Conservation (phyloP, 768 basidiomycete genomes). For the Rhizopogon salebrosus region DNA sequence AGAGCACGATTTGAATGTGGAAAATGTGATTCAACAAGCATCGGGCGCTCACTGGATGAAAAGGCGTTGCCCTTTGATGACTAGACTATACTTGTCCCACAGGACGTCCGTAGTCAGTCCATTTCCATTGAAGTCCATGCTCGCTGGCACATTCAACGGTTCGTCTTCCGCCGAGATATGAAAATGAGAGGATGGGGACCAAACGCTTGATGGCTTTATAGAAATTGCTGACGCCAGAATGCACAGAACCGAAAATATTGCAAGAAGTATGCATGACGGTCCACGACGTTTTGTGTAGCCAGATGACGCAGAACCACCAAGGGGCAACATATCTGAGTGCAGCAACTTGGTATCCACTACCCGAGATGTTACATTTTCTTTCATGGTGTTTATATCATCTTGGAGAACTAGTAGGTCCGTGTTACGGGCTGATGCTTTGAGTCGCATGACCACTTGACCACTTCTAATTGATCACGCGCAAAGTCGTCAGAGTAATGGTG, state of each 20-base stretch:
- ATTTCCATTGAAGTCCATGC: constrained; percentile 18
- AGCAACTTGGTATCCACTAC: neutral
- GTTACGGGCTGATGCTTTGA: neutral
- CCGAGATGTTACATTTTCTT: neutral
- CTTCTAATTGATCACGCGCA: constrained; percentile 1
- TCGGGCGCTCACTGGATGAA: constrained; percentile 58
- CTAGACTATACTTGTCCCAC: constrained; percentile 71
- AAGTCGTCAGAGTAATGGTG: neutral
- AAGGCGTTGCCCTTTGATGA: constrained; percentile 62
- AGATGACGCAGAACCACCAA: neutral
- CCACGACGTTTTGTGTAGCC: constrained; percentile 1
- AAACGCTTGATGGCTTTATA: neutral
- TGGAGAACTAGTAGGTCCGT: neutral
- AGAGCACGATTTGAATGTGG: neutral
- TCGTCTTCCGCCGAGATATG: neutral
- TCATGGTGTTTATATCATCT: neutral
- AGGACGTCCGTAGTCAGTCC: constrained; percentile 34
- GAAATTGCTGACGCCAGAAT: constrained; percentile 12
- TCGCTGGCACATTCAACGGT: neutral
- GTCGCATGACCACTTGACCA: neutral
- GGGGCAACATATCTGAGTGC: constrained; percentile 4
- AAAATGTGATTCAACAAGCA: neutral
- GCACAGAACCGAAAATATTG: constrained; percentile 12
- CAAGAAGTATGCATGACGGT: constrained; percentile 11
- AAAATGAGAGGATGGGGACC: neutral